phyloP scores from a whole-genome alignment of 2,329 filamentous ascomycete species.

The Botrytis squamosa region DNA sequence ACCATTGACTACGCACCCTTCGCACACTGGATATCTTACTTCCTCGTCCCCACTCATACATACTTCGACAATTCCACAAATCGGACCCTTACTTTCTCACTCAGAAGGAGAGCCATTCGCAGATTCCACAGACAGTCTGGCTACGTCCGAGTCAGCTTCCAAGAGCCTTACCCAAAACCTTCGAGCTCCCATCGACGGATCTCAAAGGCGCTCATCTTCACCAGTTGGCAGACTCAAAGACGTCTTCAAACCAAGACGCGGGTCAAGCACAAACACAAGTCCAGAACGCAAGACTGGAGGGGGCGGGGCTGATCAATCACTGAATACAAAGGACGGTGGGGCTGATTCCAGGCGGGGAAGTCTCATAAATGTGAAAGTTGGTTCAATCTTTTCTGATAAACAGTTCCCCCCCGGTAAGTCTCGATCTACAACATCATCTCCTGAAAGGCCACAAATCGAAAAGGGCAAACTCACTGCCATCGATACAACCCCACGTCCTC shows the following conservation, averaged over 20 bases:
- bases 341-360: slow-evolving; percentile 34
- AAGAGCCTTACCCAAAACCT: slow-evolving; percentile 41
- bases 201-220: slow-evolving; percentile 61
- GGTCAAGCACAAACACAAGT: slow-evolving; percentile 46
- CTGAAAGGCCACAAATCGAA: slow-evolving; percentile 34
- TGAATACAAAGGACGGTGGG: slow-evolving; percentile 28
- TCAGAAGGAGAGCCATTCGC: slow-evolving; percentile 40
- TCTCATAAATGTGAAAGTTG: slow-evolving; percentile 34
- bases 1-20: slow-evolving; percentile 57
- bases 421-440: slow-evolving; percentile 29
- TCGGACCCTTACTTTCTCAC: slow-evolving; percentile 37
- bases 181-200: slow-evolving; percentile 45
- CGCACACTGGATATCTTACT: slow-evolving; percentile 66
- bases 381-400: slow-evolving; percentile 36
- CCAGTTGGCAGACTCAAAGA: slow-evolving; percentile 70
- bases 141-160: slow-evolving; percentile 38
- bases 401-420: slow-evolving; percentile 26
- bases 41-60: slow-evolving; percentile 68
- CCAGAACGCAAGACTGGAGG: slow-evolving; percentile 42
- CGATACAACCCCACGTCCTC: slow-evolving; percentile 34
- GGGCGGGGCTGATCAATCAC: slow-evolving; percentile 22
- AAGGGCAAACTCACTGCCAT: slow-evolving; percentile 31
- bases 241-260: slow-evolving; percentile 56
- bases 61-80: slow-evolving; percentile 50
- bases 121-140: slow-evolving; percentile 30